Conservation (phyloP, 2,329 filamentous ascomycete species). For the Cordyceps militaris region DNA sequence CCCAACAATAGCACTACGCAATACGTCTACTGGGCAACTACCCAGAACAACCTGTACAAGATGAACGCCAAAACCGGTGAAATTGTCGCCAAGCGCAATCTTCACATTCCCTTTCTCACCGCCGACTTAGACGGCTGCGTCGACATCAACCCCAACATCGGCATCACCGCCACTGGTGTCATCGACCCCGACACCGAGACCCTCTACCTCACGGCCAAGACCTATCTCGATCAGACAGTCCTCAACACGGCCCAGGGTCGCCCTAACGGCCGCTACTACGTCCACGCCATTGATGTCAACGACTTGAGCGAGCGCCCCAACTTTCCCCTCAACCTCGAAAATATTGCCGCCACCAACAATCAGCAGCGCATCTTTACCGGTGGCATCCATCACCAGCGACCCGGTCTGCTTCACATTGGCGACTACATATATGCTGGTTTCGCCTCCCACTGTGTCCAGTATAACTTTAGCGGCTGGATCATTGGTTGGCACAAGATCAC, state of each 20-base stretch:
- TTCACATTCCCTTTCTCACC: slow-evolving; percentile 43
- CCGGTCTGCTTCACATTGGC: slow-evolving; percentile 38
- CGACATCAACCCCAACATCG: slow-evolving; percentile 41
- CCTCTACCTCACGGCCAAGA: slow-evolving; percentile 37
- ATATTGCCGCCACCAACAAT: slow-evolving; percentile 38
- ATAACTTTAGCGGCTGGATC: slow-evolving; percentile 48
- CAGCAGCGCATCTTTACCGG: slow-evolving; percentile 42
- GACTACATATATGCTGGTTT: slow-evolving; percentile 45
- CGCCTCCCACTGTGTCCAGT: slow-evolving; percentile 49
- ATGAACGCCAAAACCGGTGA: slow-evolving; percentile 47
- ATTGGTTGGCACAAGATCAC: slow-evolving; percentile 40
- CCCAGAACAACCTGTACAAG: slow-evolving; percentile 52
- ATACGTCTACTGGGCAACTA: slow-evolving; percentile 49
- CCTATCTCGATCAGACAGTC: slow-evolving; percentile 29
- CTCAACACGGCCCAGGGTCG: slow-evolving; percentile 26
- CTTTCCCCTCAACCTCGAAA: slow-evolving; percentile 44
- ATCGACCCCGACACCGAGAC: slow-evolving; percentile 39
- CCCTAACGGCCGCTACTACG: slow-evolving; percentile 28
- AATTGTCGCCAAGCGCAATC: slow-evolving; percentile 40
- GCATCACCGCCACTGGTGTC: slow-evolving; percentile 39
- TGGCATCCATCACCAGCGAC: slow-evolving; percentile 45
- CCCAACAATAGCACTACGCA: slow-evolving; percentile 38
- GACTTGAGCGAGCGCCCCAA: slow-evolving; percentile 30
- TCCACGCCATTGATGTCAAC: slow-evolving; percentile 33
- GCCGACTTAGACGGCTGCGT: slow-evolving; percentile 41